A percentile compares a stretch with the other conserved stretches of the same genome.
Conservation (phyloP, 331 rosid species). For the Acacia concinna region DNA sequence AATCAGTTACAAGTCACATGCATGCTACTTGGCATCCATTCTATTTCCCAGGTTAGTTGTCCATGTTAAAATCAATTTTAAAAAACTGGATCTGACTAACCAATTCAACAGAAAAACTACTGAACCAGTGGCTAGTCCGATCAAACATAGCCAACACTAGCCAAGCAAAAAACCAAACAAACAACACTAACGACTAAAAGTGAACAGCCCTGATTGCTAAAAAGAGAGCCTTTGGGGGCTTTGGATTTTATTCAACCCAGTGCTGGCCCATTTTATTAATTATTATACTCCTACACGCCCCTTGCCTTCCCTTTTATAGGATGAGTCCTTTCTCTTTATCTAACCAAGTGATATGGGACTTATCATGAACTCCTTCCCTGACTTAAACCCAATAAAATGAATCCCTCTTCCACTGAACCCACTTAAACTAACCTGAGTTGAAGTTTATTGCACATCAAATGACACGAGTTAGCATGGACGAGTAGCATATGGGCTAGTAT, state of each 20-base stretch:
- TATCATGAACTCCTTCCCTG: not conserved
- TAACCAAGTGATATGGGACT: not conserved
- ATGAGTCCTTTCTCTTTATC: not conserved
- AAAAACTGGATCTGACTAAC: not conserved
- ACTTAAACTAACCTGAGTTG: not conserved
- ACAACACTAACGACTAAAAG: not conserved
- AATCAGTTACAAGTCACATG: not conserved
- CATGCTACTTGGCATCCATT: not conserved
- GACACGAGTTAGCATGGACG: not conserved
- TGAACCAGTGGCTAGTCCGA: not conserved
- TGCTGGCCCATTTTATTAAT: not conserved
- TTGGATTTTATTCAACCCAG: not conserved
- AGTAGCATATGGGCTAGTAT: constrained; percentile 5
- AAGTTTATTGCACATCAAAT: not conserved
- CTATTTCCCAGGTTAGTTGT: not conserved
- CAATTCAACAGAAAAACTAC: not conserved
- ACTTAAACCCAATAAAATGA: not conserved
- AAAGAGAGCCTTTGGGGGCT: not conserved
- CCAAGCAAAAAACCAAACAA: not conserved
- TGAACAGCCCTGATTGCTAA: not conserved
- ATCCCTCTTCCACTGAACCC: not conserved
- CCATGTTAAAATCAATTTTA: not conserved
- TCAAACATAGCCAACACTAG: not conserved
- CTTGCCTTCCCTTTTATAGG: not conserved
- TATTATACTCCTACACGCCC: not conserved